Conservation (phyloP, 2,329 filamentous ascomycete species). For the Escovopsis sp. region DNA sequence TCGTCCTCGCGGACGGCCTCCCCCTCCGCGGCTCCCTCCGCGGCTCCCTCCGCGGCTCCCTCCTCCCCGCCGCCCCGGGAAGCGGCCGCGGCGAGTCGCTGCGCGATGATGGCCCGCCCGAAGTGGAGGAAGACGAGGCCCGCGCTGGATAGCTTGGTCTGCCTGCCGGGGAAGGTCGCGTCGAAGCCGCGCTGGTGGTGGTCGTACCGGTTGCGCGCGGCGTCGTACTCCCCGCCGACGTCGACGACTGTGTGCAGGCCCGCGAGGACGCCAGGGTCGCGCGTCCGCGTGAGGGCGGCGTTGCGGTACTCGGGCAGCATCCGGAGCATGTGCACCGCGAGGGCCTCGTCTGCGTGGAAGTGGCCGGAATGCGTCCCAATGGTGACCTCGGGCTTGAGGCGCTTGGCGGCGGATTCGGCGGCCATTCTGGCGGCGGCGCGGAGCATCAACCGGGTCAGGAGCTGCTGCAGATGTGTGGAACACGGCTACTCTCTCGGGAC, state of each 20-base stretch:
- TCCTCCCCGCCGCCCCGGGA: slow-evolving; percentile 18
- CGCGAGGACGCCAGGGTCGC: slow-evolving; percentile 63
- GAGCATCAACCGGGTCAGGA: slow-evolving; percentile 14
- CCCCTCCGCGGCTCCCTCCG: too few species aligned
- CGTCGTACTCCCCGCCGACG: slow-evolving; percentile 89
- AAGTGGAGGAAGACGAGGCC: slow-evolving; percentile 95
- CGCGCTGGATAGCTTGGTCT: slow-evolving; percentile 83
- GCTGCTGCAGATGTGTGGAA: too few species aligned
- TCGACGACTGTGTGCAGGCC: slow-evolving; percentile 92
- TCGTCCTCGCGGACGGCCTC: slow-evolving; percentile 32
- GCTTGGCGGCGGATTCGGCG: slow-evolving; percentile 61
- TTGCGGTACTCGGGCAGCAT: slow-evolving; percentile 65
- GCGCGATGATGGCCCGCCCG: slow-evolving; percentile 66
- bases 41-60: too few species aligned
- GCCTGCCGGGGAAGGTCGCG: slow-evolving; percentile 67
- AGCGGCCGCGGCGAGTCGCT: too few species aligned
- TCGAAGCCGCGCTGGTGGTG: slow-evolving; percentile 91
- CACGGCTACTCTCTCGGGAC: too few species aligned
- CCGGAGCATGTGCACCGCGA: slow-evolving; percentile 91
- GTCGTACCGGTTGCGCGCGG: slow-evolving; percentile 65
- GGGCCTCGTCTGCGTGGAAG: slow-evolving; percentile 96
- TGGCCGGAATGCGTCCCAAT: slow-evolving; percentile 97
- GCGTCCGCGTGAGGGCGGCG: slow-evolving; percentile 67
- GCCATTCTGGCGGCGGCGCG: slow-evolving; percentile 25
- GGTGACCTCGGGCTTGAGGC: slow-evolving; percentile 61